A percentile compares a stretch with the other conserved stretches of the same genome.
Evolutionary conservation across 352 stramenopile species (phyloP).

Genomic region (Phytophthora melonis): DNA sequence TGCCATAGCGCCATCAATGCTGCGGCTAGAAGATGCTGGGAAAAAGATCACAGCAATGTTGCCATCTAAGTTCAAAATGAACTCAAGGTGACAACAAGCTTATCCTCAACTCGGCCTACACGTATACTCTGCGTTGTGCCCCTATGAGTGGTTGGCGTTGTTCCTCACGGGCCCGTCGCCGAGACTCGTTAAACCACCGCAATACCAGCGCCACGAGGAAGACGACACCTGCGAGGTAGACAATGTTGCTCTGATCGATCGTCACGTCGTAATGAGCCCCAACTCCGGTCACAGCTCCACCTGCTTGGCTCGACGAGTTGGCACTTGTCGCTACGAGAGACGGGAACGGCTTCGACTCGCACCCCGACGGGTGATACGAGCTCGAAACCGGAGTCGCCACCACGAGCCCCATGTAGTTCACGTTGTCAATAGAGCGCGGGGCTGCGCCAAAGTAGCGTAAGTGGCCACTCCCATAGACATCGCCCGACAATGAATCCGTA

Average conservation of each 20-base stretch:
- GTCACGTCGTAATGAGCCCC: constrained; percentile 12
- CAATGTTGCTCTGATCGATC: constrained; percentile 18
- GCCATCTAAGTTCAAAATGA: background rate
- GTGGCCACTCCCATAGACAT: constrained; percentile 33
- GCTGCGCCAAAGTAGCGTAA: constrained; percentile 23
- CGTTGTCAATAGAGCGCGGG: constrained; percentile 31
- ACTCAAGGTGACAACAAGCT: background rate
- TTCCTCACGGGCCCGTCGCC: constrained; percentile 26
- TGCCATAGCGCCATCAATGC: constrained; percentile 2
- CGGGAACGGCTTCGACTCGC: constrained; percentile 9
- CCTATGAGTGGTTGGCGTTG: constrained; percentile 26
- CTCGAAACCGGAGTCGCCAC: constrained; percentile 5
- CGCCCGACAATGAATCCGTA: constrained; percentile 25
- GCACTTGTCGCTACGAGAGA: background rate
- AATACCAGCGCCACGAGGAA: constrained; percentile 29
- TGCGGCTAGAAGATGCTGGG: background rate
- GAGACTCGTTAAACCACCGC: constrained; percentile 41
- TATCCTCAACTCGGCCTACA: constrained; percentile 4
- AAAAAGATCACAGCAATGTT: background rate
- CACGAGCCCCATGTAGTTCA: constrained; percentile 33
- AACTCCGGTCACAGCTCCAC: background rate
- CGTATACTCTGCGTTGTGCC: constrained; percentile 18
- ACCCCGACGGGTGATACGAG: constrained; percentile 23
- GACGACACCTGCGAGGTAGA: constrained; percentile 18
- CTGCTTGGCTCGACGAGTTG: background rate